Evolutionary conservation across 129 eudicot species (phyloP), one percentile per base, ranked within the genome.

Genomic region (Pseudognaphalium luteoalbum): DNA sequence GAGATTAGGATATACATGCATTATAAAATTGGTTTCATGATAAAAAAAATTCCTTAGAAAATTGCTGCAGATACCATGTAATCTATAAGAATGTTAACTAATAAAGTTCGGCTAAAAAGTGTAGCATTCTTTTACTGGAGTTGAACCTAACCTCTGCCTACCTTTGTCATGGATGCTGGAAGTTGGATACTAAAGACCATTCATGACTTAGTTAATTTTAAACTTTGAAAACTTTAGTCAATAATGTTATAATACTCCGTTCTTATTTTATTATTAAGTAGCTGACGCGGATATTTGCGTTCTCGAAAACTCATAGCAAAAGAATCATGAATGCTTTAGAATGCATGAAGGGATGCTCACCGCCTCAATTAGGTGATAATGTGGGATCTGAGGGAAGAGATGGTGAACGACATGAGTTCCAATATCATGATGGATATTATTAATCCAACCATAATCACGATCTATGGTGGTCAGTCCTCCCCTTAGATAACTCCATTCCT

Each of bases 371-470:
- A 87, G 37, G 79, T 87, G 89, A 78, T 87, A 87, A 67, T 87
- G 92, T 6, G 92, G 92, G 75, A 87, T 87, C 69, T 87, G 92
- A 29, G 92, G 92, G 66, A 87, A 87, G 34, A 87, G 87, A 71
- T 87, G 92, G 42, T 87, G 92, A 57, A 87, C 60, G 60, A 87
- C 92, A 64, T 87, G 92, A 61, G 92, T 87, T 64, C 92, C 92
- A 44, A 87, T 87, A 69, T 87, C 89, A 41, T 87, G 92, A 74
- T 87, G 92, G 76, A 87, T 85, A 41, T 85, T 87, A 78, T 87
- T 87, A 41, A 87, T 76, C 89, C 83, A 82, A 30, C 92, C 91
- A 56, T 87, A 87, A 87, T 87, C 91, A 51, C 91, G 88, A 52
- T 87, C 91, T 66, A 87, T 54, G 1, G 91, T 87, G 33, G 87